Percentiles rank a stretch among this genome's conserved stretches.
Evolutionary conservation across 106 monocot species (phyloP).

Genomic region (Dendrobium chrysotoxum): DNA sequence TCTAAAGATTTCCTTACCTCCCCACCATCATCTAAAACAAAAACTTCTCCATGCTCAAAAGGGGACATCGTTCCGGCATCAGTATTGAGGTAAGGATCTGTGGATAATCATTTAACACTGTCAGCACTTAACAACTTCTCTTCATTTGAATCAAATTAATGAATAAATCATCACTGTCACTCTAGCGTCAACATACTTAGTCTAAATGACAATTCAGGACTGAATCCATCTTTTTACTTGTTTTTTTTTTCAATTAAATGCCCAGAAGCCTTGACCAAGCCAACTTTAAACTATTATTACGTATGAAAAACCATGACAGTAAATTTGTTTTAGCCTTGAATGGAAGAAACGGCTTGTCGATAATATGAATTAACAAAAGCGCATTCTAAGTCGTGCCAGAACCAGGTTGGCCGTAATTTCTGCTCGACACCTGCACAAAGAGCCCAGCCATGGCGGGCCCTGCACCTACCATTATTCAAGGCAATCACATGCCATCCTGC

Average conservation of each 20-base stretch:
- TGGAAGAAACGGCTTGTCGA: neutral
- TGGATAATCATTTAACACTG: neutral
- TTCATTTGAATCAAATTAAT: neutral
- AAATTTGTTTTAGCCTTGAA: neutral
- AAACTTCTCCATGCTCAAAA: slow-evolving; percentile 69
- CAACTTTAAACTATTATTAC: neutral
- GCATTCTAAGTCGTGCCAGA: neutral
- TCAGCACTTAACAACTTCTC: neutral
- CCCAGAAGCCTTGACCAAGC: neutral
- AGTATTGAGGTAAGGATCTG: slow-evolving; percentile 74
- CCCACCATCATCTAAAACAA: slow-evolving; percentile 74
- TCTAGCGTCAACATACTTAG: too few species aligned
- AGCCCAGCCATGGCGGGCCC: slow-evolving; percentile 2
- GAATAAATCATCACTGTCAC: neutral
- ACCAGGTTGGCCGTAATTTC: neutral
- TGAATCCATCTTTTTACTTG: too few species aligned
- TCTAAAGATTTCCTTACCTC: slow-evolving; percentile 30
- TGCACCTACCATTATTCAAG: slow-evolving; percentile 3
- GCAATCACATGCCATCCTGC: slow-evolving; percentile 7
- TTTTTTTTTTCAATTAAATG: neutral
- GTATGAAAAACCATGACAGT: neutral
- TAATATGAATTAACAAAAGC: neutral
- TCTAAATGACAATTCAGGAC: too few species aligned
- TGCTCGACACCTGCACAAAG: neutral
- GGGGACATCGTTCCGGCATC: slow-evolving; percentile 80